Conservation (phyloP, 2,329 filamentous ascomycete genomes). For the Lachnellula cervina region DNA sequence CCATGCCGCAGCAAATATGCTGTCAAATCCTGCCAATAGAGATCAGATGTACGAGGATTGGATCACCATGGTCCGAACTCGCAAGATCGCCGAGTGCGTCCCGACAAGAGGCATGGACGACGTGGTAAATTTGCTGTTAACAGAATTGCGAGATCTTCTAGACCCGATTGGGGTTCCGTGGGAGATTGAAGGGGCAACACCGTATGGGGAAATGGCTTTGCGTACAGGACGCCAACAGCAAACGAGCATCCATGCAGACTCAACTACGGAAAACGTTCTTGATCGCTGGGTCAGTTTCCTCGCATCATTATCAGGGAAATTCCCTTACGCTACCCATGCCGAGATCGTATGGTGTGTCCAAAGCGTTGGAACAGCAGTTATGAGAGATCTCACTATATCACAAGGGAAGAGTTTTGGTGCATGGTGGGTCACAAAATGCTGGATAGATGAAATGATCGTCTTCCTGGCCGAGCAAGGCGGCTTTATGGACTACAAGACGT, state of each 20-base stretch:
- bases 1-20: slow-evolving; percentile 88
- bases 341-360: slow-evolving; percentile 75
- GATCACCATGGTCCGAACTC: slow-evolving; percentile 60
- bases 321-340: slow-evolving; percentile 67
- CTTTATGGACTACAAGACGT: slow-evolving; percentile 62
- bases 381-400: slow-evolving; percentile 75
- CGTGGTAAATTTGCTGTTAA: slow-evolving; percentile 56
- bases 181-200: slow-evolving; percentile 57
- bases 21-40: slow-evolving; percentile 82
- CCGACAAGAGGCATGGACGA: slow-evolving; percentile 63
- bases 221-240: slow-evolving; percentile 41
- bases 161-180: slow-evolving; percentile 63
- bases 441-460: slow-evolving; percentile 88
- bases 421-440: slow-evolving; percentile 95
- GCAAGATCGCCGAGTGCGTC: slow-evolving; percentile 59
- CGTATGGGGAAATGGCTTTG: slow-evolving; percentile 53
- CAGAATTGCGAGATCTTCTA: slow-evolving; percentile 65
- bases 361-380: slow-evolving; percentile 67
- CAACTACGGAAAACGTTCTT: slow-evolving; percentile 60
- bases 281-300: slow-evolving; percentile 76
- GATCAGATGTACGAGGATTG: slow-evolving; percentile 96
- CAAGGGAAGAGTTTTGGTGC: slow-evolving; percentile 79
- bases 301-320: slow-evolving; percentile 61
- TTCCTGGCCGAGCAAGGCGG: slow-evolving; percentile 89
- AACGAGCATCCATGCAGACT: slow-evolving; percentile 35